Evolutionary conservation across 2,329 filamentous ascomycete species (phyloP).

Genomic region (Talaromyces sp.): DNA sequence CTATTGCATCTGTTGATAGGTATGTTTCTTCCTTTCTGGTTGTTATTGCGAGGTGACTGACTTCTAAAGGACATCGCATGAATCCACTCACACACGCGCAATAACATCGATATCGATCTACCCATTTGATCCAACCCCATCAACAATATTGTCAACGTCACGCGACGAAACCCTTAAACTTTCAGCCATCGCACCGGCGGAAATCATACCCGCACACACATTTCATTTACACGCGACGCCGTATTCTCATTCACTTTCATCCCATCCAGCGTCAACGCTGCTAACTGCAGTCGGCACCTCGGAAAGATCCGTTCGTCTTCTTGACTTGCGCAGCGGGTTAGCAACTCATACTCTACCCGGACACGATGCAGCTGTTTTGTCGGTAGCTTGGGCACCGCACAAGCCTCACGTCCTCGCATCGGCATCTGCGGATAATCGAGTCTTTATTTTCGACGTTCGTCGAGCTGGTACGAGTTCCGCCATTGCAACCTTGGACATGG

Average conservation of each 20-base stretch:
- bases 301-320: slow-evolving; percentile 73
- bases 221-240: slow-evolving; percentile 43
- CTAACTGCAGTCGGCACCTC: slow-evolving; percentile 86
- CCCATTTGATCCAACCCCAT: slow-evolving; percentile 43
- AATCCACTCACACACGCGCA: slow-evolving; percentile 38
- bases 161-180: slow-evolving; percentile 43
- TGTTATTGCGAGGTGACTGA: slow-evolving; percentile 46
- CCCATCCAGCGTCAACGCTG: slow-evolving; percentile 59
- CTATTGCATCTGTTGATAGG: slow-evolving; percentile 44
- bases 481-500: slow-evolving; percentile 73
- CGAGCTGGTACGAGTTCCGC: slow-evolving; percentile 62
- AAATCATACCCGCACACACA: slow-evolving; percentile 40
- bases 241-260: slow-evolving; percentile 65
- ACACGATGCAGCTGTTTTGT: slow-evolving; percentile 61
- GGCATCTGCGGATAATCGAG: slow-evolving; percentile 76
- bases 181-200: slow-evolving; percentile 32
- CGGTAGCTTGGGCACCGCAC: slow-evolving; percentile 74
- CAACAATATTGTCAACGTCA: slow-evolving; percentile 41
- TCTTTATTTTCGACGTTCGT: slow-evolving; percentile 82
- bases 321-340: slow-evolving; percentile 79
- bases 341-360: slow-evolving; percentile 66
- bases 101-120: slow-evolving; percentile 45
- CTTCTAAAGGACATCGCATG: slow-evolving; percentile 22
- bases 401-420: slow-evolving; percentile 75
- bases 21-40: background rate